Percentiles rank a stretch among this genome's conserved stretches.
phyloP scores from a whole-genome alignment of 2,329 filamentous ascomycete species.

The Fusarium papillatum region DNA sequence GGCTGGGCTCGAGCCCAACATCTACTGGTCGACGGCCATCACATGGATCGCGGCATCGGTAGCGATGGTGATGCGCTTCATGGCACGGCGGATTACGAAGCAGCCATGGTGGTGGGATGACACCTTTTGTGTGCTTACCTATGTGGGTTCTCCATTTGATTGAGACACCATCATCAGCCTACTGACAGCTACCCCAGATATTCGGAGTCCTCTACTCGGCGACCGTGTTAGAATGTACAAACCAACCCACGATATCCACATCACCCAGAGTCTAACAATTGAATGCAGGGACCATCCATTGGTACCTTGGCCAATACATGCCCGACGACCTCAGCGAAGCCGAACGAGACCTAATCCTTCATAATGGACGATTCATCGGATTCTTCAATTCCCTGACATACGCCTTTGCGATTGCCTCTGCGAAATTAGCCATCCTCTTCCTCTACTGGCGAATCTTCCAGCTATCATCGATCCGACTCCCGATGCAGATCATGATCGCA shows the following conservation, averaged over 20 bases:
- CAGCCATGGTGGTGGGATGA: slow-evolving; percentile 41
- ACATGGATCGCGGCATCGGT: slow-evolving; percentile 39
- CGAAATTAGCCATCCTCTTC: slow-evolving; percentile 45
- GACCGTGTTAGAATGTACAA: slow-evolving; percentile 37
- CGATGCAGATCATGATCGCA: slow-evolving; percentile 43
- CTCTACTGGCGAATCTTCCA: slow-evolving; percentile 49
- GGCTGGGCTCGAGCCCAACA: slow-evolving; percentile 38
- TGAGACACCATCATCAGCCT: not conserved
- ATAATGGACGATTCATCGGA: slow-evolving; percentile 25
- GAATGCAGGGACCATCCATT: slow-evolving; percentile 30
- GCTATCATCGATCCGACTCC: slow-evolving; percentile 41
- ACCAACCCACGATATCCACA: not conserved
- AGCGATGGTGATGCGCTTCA: slow-evolving; percentile 29
- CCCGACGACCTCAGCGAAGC: slow-evolving; percentile 5
- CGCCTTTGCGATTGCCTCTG: slow-evolving; percentile 42
- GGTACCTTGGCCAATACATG: slow-evolving; percentile 35
- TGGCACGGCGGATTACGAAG: slow-evolving; percentile 39
- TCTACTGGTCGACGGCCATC: slow-evolving; percentile 35
- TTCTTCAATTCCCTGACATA: slow-evolving; percentile 39
- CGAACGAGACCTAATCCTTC: slow-evolving; percentile 21
- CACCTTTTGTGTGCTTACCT: slow-evolving; percentile 35
- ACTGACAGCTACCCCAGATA: slow-evolving; percentile 12
- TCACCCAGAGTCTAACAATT: not conserved
- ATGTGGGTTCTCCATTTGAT: slow-evolving; percentile 15
- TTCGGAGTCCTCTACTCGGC: slow-evolving; percentile 33